Evolutionary conservation across 1,284 basidiomycete genomes (phyloP).

Genomic region (Ceratobasidium sp.): DNA sequence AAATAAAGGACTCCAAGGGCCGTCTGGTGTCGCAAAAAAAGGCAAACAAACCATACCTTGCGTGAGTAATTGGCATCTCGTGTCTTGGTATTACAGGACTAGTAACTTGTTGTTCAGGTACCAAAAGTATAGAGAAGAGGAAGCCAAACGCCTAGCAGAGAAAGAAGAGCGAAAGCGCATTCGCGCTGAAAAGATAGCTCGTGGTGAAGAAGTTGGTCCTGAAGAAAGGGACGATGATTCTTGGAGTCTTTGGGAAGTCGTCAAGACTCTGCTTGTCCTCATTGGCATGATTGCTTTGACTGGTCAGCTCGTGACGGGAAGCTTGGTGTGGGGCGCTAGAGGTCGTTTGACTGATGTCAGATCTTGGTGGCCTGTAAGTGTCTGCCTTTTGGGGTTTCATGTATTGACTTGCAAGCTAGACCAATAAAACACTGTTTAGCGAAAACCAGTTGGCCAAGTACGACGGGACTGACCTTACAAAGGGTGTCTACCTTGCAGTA

Average conservation of each 20-base stretch:
- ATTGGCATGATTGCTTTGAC: conserved; percentile 66
- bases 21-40: conserved; percentile 78
- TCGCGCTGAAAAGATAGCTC: conserved; percentile 75
- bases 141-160: conserved; percentile 68
- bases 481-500: conserved; percentile 87
- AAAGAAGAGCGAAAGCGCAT: conserved; percentile 77
- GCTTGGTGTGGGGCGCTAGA: conserved; percentile 80
- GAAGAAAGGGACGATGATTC: conserved; percentile 75
- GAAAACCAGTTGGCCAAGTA: conserved; percentile 74
- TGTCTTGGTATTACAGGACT: conserved; percentile 1
- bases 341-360: conserved; percentile 67
- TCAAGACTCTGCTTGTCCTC: conserved; percentile 73
- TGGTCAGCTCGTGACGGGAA: conserved; percentile 83
- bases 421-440: conserved; percentile 76
- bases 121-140: conserved; percentile 71
- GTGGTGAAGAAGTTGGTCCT: conserved; percentile 76
- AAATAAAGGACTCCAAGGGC: conserved; percentile 54
- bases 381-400: conserved; percentile 47
- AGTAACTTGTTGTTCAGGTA: conserved; percentile 61
- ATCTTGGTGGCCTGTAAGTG: conserved; percentile 70
- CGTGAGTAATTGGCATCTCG: conserved; percentile 62
- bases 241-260: conserved; percentile 60
- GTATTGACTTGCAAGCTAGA: conserved; percentile 55
- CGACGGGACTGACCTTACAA: conserved; percentile 75
- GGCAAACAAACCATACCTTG: conserved; percentile 83